These are phyloP conservation scores for Ceratobasidium sp. DNA, from an alignment of 1,284 basidiomycete genomes.

Conservation along the genomic window DNA sequence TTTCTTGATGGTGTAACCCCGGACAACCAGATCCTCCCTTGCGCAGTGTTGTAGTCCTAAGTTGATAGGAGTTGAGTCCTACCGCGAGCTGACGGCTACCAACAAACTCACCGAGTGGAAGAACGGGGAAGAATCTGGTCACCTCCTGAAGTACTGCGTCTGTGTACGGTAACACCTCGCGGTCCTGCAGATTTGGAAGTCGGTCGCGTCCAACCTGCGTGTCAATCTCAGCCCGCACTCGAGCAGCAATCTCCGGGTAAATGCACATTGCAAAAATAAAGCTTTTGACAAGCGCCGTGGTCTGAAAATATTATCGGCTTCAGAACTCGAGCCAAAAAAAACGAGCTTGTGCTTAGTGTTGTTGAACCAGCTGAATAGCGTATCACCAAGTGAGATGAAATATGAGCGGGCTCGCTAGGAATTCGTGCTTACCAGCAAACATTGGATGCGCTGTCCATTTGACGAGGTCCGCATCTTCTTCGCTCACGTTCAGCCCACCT, in stretches of 20 bases:
- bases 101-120: not conserved
- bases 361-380: slow-evolving; percentile 12
- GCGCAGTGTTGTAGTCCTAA: slow-evolving; percentile 25
- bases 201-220: slow-evolving; percentile 38
- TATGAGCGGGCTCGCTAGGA: not conserved
- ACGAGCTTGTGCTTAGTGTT: not conserved
- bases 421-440: slow-evolving; percentile 31
- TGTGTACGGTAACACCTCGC: slow-evolving; percentile 49
- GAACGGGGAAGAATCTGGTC: slow-evolving; percentile 11
- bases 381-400: too few relatives aligned
- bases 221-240: slow-evolving; percentile 42
- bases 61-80: not conserved
- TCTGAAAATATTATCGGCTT: not conserved
- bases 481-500: slow-evolving; percentile 15
- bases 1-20: slow-evolving; percentile 27
- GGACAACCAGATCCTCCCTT: slow-evolving; percentile 7
- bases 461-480: slow-evolving; percentile 28
- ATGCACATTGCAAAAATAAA: slow-evolving; percentile 45
- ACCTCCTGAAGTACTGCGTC: slow-evolving; percentile 51
- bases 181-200: slow-evolving; percentile 39
- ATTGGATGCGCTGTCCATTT: slow-evolving; percentile 26
- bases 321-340: too few relatives aligned
- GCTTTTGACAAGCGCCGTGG: slow-evolving; percentile 15
- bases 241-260: slow-evolving; percentile 30
- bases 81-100: too few relatives aligned